Evolutionary conservation across 768 basidiomycete genomes (phyloP).

Genomic region (Amanita muscaria): DNA sequence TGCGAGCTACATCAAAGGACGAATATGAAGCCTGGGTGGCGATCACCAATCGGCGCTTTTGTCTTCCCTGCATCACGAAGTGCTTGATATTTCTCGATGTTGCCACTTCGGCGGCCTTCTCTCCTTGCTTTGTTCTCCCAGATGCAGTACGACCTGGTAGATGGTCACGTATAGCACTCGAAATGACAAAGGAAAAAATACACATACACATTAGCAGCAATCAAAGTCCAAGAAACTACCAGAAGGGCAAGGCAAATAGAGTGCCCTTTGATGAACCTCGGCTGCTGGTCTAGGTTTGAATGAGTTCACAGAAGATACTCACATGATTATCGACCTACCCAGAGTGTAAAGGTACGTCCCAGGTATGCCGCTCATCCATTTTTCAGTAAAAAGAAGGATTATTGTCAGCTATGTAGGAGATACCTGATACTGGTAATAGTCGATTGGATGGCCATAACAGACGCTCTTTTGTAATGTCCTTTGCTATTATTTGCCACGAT

Average conservation of each 20-base stretch:
- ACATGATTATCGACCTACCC: background rate
- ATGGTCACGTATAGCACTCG: background rate
- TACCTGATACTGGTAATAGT: no score
- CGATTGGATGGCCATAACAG: no score
- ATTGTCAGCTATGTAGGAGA: no score
- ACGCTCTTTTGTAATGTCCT: no score
- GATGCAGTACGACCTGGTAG: slow-evolving; percentile 38
- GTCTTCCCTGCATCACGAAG: slow-evolving; percentile 28
- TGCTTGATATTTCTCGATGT: slow-evolving; percentile 40
- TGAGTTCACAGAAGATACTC: background rate
- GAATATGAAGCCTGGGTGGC: no score
- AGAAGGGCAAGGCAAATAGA: slow-evolving; percentile 44
- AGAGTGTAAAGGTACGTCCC: background rate
- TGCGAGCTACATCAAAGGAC: background rate
- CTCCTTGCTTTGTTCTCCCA: slow-evolving; percentile 55
- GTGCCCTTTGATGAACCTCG: slow-evolving; percentile 50
- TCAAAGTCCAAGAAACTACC: slow-evolving; percentile 42
- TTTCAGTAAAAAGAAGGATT: no score
- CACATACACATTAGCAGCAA: slow-evolving; percentile 47
- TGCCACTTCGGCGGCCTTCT: slow-evolving; percentile 41
- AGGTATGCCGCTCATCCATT: slow-evolving; percentile 18
- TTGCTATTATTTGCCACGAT: no score
- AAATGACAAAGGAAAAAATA: background rate
- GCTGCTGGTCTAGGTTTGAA: slow-evolving; percentile 30
- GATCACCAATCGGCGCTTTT: no score